These are phyloP conservation scores for Wickerhamia fluorescens DNA, from an alignment of 805 yeast genomes.

Conservation along the genomic window DNA sequence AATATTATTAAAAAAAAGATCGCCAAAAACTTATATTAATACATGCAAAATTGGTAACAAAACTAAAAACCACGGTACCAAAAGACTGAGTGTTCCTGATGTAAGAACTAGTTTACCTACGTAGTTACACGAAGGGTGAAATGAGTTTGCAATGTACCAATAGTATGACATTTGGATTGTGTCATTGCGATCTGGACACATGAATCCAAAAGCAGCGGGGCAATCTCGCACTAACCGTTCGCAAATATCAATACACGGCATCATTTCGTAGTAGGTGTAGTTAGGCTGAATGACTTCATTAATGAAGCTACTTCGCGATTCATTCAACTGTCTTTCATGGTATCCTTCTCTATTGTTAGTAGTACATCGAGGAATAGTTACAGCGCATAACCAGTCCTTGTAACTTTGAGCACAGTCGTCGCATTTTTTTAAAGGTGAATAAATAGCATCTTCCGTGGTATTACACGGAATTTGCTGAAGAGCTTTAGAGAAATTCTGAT, in stretches of 20 bases:
- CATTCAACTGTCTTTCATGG: conserved; percentile 36
- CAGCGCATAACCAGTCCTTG: conserved; percentile 84
- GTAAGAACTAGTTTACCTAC: no score
- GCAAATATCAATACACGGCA: conserved; percentile 84
- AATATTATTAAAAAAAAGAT: no score
- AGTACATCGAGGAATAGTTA: conserved; percentile 81
- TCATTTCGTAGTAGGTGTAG: conserved; percentile 62
- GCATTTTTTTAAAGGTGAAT: conserved; percentile 71
- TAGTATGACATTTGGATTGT: conserved; percentile 36
- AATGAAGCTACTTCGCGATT: conserved; percentile 57
- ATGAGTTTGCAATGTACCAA: conserved; percentile 26
- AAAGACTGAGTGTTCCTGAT: no score
- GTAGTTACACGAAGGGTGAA: conserved; percentile 30
- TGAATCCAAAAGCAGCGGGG: conserved; percentile 68
- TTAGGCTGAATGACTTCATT: conserved; percentile 47
- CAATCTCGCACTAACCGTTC: conserved; percentile 74
- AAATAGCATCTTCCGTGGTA: conserved; percentile 54
- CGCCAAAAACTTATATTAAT: no score
- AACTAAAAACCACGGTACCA: no score
- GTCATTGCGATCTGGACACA: conserved; percentile 57
- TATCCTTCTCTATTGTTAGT: conserved; percentile 41
- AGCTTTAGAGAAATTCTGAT: conserved; percentile 64
- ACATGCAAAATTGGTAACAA: no score
- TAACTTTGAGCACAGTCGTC: conserved; percentile 65
- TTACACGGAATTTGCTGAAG: conserved; percentile 75